phyloP scores from a whole-genome alignment of 2,329 filamentous ascomycete species.

The Fusarium lyarnte region DNA sequence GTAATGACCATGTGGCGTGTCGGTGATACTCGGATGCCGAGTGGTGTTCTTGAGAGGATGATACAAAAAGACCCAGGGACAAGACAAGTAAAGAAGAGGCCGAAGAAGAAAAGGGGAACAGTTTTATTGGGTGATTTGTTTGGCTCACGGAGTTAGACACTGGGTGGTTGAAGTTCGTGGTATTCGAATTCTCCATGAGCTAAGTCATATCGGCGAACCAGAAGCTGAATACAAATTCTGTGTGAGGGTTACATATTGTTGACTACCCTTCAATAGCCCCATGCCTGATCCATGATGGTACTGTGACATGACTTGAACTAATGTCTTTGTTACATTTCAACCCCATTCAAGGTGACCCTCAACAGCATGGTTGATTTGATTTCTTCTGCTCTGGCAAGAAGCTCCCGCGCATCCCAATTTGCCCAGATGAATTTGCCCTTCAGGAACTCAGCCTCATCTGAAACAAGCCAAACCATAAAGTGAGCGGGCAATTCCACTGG shows the following conservation, averaged over 20 bases:
- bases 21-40: no score
- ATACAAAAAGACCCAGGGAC: fast-evolving
- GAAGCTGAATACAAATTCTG: no score
- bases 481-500: conserved; percentile 17
- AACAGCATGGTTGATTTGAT: neutral
- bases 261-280: no score
- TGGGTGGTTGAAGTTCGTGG: no score
- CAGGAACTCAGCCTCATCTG: neutral
- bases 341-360: neutral
- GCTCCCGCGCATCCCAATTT: conserved; percentile 12
- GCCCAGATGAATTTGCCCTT: conserved; percentile 3
- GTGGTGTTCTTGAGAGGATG: no score
- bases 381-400: neutral
- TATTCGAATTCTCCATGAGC: no score
- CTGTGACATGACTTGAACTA: neutral
- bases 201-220: no score
- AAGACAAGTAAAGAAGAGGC: neutral
- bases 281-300: no score
- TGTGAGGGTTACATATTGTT: no score
- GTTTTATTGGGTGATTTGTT: no score
- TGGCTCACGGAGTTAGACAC: no score
- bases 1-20: neutral
- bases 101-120: no score
- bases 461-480: conserved; percentile 12
- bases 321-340: neutral